Evolutionary conservation across 306 rosid species (phyloP).

Genomic region (Citrullus colocynthis): DNA sequence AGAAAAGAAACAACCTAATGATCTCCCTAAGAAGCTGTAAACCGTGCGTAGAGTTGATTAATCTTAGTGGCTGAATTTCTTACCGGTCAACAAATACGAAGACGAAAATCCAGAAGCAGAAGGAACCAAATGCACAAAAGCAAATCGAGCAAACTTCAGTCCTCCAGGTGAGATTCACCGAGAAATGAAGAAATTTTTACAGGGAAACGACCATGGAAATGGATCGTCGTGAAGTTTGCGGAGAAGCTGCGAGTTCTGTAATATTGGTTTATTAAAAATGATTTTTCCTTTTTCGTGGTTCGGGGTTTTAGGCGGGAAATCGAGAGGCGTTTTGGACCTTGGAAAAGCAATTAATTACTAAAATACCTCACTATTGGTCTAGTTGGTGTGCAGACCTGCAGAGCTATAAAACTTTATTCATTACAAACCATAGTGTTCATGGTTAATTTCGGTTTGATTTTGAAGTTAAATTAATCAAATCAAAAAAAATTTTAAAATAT

Average conservation of each 20-base stretch:
- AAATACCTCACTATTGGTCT: background rate
- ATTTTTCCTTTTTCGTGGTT: background rate
- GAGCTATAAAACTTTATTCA: background rate
- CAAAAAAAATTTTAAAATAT: no score
- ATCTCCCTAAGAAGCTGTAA: background rate
- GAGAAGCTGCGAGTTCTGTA: background rate
- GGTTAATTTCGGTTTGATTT: no score
- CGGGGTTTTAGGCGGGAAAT: constrained; percentile 6
- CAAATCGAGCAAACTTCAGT: background rate
- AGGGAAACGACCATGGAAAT: background rate
- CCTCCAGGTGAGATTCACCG: background rate
- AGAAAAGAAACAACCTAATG: background rate
- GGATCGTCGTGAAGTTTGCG: constrained; percentile 6
- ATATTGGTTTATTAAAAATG: background rate
- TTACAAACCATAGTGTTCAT: no score
- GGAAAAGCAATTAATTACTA: background rate
- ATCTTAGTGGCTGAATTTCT: background rate
- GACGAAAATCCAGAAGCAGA: background rate
- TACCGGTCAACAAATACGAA: background rate
- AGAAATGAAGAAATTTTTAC: background rate
- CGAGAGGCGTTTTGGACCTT: background rate
- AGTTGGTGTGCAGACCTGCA: background rate
- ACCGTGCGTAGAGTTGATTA: background rate
- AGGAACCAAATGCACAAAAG: background rate
- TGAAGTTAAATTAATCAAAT: no score